Evolutionary conservation across 805 yeast species (phyloP).

Genomic region (Candida ficus): DNA sequence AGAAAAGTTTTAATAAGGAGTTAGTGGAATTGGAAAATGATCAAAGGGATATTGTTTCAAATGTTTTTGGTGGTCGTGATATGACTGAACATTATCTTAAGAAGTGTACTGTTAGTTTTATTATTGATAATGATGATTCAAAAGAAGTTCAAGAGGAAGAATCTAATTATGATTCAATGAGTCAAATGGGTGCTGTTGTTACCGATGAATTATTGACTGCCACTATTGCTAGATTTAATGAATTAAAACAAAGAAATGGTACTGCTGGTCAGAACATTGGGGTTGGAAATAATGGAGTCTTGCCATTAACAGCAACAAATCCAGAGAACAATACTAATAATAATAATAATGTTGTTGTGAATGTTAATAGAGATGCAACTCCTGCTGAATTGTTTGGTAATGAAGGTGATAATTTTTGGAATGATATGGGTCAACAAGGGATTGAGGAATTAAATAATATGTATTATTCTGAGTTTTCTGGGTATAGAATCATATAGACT

Average conservation of each 20-base stretch:
- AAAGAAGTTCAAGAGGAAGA: slow-evolving; percentile 2
- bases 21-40: slow-evolving; percentile 23
- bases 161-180: slow-evolving; percentile 15
- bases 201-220: slow-evolving; percentile 13
- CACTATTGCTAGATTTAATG: slow-evolving; percentile 11
- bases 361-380: slow-evolving; percentile 4
- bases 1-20: slow-evolving; percentile 22
- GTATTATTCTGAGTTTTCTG: slow-evolving; percentile 25
- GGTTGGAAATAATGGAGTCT: no score
- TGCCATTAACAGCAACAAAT: slow-evolving; percentile 10
- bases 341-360: not conserved
- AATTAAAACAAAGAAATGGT: slow-evolving; percentile 10
- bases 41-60: slow-evolving; percentile 26
- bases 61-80: slow-evolving; percentile 27
- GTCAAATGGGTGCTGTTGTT: slow-evolving; percentile 20
- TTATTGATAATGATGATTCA: slow-evolving; percentile 17
- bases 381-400: slow-evolving; percentile 17
- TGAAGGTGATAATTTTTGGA: slow-evolving; percentile 23
- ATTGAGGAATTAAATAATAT: slow-evolving; percentile 23
- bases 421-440: slow-evolving; percentile 25
- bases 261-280: no score
- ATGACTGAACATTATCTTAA: slow-evolving; percentile 26
- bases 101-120: slow-evolving; percentile 25
- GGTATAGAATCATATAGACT: slow-evolving; percentile 20
- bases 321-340: slow-evolving; percentile 2